phyloP scores from a whole-genome alignment of 1,284 basidiomycete species.

The Irpex sp. region DNA sequence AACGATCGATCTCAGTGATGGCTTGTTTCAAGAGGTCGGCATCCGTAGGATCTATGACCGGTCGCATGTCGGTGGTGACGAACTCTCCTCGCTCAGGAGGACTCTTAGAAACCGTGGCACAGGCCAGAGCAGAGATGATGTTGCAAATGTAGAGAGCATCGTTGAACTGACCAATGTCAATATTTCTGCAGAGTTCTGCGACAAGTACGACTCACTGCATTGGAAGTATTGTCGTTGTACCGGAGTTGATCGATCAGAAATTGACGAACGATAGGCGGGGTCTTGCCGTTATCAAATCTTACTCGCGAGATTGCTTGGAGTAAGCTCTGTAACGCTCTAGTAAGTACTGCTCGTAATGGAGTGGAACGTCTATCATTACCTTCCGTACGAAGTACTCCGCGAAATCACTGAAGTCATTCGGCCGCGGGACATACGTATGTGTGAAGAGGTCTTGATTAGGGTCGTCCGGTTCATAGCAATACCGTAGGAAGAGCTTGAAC shows the following conservation, averaged over 20 bases:
- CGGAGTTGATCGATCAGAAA: slow-evolving; percentile 89
- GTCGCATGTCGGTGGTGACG: slow-evolving; percentile 60
- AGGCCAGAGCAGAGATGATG: slow-evolving; percentile 81
- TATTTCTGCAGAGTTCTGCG: background rate
- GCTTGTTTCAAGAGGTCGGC: slow-evolving; percentile 68
- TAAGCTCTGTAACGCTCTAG: slow-evolving; percentile 47
- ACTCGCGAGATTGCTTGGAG: slow-evolving; percentile 82
- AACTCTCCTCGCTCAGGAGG: slow-evolving; percentile 79
- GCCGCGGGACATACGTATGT: slow-evolving; percentile 84
- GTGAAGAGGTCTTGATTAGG: slow-evolving; percentile 76
- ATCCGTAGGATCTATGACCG: slow-evolving; percentile 64
- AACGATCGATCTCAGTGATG: slow-evolving; percentile 81
- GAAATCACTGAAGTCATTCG: slow-evolving; percentile 92
- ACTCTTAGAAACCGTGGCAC: slow-evolving; percentile 68
- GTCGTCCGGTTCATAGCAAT: slow-evolving; percentile 86
- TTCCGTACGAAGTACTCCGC: slow-evolving; percentile 95
- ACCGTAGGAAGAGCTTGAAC: slow-evolving; percentile 92
- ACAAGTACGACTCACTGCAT: slow-evolving; percentile 55
- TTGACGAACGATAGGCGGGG: slow-evolving; percentile 84
- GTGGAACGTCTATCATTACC: slow-evolving; percentile 39
- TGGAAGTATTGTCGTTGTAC: slow-evolving; percentile 94
- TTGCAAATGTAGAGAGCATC: slow-evolving; percentile 92
- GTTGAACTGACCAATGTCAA: slow-evolving; percentile 58
- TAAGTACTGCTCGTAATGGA: background rate
- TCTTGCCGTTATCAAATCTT: slow-evolving; percentile 83